Conservation (phyloP, 2,329 filamentous ascomycete species). For the Exophiala phaeomuriformis region DNA sequence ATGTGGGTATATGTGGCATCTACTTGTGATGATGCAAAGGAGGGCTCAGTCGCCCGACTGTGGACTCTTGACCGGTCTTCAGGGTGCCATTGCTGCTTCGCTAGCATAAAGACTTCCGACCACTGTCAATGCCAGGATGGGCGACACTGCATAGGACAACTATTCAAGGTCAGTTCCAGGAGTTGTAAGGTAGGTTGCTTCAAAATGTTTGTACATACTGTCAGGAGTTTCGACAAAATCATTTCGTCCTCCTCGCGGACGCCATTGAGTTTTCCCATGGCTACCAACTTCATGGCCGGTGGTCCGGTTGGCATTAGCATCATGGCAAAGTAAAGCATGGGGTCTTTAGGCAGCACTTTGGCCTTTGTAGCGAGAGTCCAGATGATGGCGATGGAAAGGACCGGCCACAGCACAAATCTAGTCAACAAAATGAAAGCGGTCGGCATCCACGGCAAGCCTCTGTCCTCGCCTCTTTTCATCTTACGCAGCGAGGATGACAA, state of each 20-base stretch:
- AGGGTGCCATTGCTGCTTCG: slow-evolving; percentile 23
- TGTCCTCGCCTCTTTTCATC: slow-evolving; percentile 40
- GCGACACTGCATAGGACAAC: slow-evolving; percentile 32
- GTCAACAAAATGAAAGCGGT: slow-evolving; percentile 43
- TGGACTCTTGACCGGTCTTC: not conserved
- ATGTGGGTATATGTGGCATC: too few species aligned
- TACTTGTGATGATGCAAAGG: too few species aligned
- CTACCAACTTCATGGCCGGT: slow-evolving; percentile 48
- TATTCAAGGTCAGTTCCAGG: slow-evolving; percentile 14
- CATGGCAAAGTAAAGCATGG: slow-evolving; percentile 59
- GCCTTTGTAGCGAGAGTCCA: slow-evolving; percentile 51
- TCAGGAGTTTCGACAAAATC: slow-evolving; percentile 46
- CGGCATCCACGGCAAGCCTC: slow-evolving; percentile 41
- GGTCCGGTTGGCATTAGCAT: slow-evolving; percentile 54
- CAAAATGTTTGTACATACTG: not conserved
- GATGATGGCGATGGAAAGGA: slow-evolving; percentile 48
- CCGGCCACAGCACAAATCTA: slow-evolving; percentile 52
- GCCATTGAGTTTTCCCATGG: slow-evolving; percentile 38
- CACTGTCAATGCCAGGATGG: slow-evolving; percentile 30
- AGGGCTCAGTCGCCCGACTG: too few species aligned
- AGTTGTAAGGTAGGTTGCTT: not conserved
- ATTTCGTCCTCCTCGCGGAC: slow-evolving; percentile 44
- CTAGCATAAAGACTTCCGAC: slow-evolving; percentile 31
- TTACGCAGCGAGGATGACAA: slow-evolving; percentile 48
- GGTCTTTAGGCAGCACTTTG: slow-evolving; percentile 46